A percentile compares a stretch with the other conserved stretches of the same genome.
These are phyloP conservation scores for Eucalyptus erythrocorys DNA, from an alignment of 345 rosid species.

Conservation along the genomic window DNA sequence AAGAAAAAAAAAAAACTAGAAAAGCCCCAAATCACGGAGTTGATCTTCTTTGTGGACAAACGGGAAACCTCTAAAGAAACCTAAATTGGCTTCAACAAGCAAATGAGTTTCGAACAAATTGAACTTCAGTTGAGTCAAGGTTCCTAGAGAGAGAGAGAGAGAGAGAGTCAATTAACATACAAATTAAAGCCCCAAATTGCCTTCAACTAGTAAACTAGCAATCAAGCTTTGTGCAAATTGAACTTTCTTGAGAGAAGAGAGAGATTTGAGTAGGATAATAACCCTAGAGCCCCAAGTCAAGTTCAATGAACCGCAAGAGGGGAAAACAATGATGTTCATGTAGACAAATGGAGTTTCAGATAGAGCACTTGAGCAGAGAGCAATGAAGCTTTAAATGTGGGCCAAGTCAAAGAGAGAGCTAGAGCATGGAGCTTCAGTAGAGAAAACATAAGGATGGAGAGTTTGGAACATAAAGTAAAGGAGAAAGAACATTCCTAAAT, in stretches of 20 bases:
- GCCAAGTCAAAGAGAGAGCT: fast-evolving
- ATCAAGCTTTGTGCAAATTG: neutral
- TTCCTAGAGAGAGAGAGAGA: no score
- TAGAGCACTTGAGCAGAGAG: no score
- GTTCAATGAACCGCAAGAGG: neutral
- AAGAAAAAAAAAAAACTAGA: fast-evolving
- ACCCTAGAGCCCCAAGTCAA: neutral
- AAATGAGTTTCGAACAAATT: fast-evolving
- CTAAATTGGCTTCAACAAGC: neutral
- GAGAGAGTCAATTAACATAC: neutral
- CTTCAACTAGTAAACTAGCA: neutral
- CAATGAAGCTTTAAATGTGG: fast-evolving
- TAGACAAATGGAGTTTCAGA: neutral
- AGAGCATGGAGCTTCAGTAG: fast-evolving
- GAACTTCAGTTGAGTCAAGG: fast-evolving
- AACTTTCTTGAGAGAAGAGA: neutral
- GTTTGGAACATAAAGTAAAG: fast-evolving
- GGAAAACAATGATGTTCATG: neutral
- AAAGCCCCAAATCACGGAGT: fast-evolving
- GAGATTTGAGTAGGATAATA: neutral
- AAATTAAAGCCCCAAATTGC: fast-evolving
- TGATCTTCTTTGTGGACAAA: neutral
- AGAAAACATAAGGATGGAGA: neutral
- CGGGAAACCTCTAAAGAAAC: fast-evolving
- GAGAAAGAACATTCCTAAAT: fast-evolving